Evolutionary conservation across 2,329 filamentous ascomycete genomes (phyloP), one percentile per base, ranked within the genome.

Genomic region (Penicillium sp.): DNA sequence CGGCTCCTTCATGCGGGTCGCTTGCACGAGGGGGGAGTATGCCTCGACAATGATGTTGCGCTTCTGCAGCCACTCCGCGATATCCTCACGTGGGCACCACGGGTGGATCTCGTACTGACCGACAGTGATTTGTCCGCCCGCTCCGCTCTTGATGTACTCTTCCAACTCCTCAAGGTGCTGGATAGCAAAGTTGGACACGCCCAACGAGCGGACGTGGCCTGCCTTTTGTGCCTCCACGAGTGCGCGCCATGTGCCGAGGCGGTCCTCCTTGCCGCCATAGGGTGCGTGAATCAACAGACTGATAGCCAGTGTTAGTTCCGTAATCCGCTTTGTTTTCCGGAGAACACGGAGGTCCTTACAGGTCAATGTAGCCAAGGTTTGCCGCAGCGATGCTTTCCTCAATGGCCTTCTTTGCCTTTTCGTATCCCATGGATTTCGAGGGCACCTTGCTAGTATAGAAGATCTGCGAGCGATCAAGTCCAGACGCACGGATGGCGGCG

Each of bases 61-160:
- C 72, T 87, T 80, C 61, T 80, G 73, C 65, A 89, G 89, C 91
- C 92, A 97, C 46, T 84, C 78, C 9, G 87, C 86, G 59, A 97
- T 91, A 68, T 96, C 91, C 23, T 81, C 78, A n/a, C 92, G 82
- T 9, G 86, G 81, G 41, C 92, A 84, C 92, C 91, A 97, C 0
- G 92, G 92, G 74, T 97, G 92, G 11, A 97, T 78, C 76, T 97
- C 92, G 75, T 89, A 91, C 75, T 96, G 92, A 40, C 91, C 92
- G 38, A 96, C 89, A 59, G 87, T 89, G 68, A 96, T 82, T 40
- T 90, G 78, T 25, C 90, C 90, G 4, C 82, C 84, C 44, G 63
- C 69, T 10, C 70, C 70, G 29, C 64, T 65, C 59, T 72, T 68
- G 56, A 74, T 77, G 57, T 77, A 76, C 49, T 66, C 69, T 53